Base-by-base conservation (phyloP, 1,139 yeast genomes). In the Pichia sp. region DNA sequence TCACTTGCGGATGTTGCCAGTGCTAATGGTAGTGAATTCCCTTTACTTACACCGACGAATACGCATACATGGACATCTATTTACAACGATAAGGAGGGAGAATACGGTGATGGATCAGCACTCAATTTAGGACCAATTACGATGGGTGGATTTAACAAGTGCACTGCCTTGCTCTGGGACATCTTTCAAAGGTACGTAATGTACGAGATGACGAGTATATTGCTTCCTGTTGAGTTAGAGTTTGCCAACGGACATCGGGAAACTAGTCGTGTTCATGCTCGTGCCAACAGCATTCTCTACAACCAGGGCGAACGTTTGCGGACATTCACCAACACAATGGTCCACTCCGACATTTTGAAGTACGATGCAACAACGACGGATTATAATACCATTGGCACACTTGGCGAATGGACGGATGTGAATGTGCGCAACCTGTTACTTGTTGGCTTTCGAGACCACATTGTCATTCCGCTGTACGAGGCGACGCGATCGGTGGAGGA, bases 201-300 rank as follows among this genome's bases (percentile, higher is more conserved):
- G 35, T 77, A 76, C 35, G 75, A 77, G 48, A 58, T 78, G 27
- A 70, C 74, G 38, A 80, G 81, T 1, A 67, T 75, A 0, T 67
- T 79, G 38, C 49, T 76, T 27, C 86, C 87, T 0, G 49, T 80
- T 18, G 82, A 77, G 36, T 49, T 63, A 14, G 78, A 73, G 39
- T 57, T 39, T 8, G 34, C 40, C 2, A 32, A 27, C 5, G 46
- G 44, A 12, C 43, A 32, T 21, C 17, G 28, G 18, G 31, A 33
- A 6, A 27, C 22, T 3, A 40, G 43, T 27, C 29, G 23, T 9
- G 27, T 35, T 12, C 43, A 40, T 23, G 32, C 18, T n/a, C 22
- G 22, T 13, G 40, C 43, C 6, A 25, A 40, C 16, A 27, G 40
- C 4, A 34, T 40, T 14, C 22, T 40, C 12, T 40, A 37, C 21